Evolutionary conservation across 2,329 filamentous ascomycete genomes (phyloP).

Genomic region (Aspergillus transmontanensis): DNA sequence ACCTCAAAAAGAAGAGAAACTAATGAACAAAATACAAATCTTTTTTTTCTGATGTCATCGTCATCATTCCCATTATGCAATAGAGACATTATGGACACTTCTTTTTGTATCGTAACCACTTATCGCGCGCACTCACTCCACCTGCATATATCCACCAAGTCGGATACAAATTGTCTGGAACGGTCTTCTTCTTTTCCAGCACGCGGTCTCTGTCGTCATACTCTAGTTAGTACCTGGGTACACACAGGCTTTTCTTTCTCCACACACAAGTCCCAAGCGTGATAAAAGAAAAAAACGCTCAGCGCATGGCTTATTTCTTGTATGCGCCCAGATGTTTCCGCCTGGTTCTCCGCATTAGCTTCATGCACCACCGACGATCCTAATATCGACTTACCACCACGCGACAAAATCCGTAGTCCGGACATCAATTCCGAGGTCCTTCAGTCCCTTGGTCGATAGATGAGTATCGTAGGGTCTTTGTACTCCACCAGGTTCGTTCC

Average conservation of each 20-base stretch:
- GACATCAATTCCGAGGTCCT: slow-evolving; percentile 73
- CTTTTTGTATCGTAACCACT: neutral
- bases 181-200: neutral
- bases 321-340: slow-evolving; percentile 34
- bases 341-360: slow-evolving; percentile 26
- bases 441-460: slow-evolving; percentile 73
- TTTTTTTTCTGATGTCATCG: neutral
- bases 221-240: neutral
- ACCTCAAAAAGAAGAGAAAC: neutral
- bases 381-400: slow-evolving; percentile 67
- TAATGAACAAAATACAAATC: neutral
- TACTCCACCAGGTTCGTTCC: slow-evolving; percentile 72
- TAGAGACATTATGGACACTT: neutral
- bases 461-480: slow-evolving; percentile 87
- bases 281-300: neutral
- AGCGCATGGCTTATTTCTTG: slow-evolving; percentile 21
- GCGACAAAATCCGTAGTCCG: slow-evolving; percentile 72
- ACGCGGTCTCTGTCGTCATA: neutral
- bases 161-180: no score
- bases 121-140: neutral
- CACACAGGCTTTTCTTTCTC: neutral
- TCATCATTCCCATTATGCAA: neutral
- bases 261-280: neutral
- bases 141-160: no score
- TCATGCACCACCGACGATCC: slow-evolving; percentile 12